These are phyloP conservation scores for Diversispora eburnea DNA, from an alignment of 192 early-diverging fungal genomes.

Conservation along the genomic window DNA sequence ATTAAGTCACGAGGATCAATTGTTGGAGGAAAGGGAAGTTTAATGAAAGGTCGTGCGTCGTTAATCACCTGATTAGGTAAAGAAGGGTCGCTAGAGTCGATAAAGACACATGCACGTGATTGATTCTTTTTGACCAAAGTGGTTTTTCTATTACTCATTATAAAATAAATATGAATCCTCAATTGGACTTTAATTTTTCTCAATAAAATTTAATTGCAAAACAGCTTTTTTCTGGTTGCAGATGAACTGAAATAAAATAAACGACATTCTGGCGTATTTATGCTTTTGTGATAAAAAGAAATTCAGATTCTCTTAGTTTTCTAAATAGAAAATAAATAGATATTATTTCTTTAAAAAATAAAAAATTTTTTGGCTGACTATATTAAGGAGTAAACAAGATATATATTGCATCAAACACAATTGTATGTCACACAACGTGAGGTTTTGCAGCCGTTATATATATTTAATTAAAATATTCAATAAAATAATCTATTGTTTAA, in stretches of 20 bases:
- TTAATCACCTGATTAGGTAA: not conserved
- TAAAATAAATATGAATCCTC: not conserved
- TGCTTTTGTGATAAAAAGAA: not conserved
- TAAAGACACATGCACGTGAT: not conserved
- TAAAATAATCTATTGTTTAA: too few species aligned
- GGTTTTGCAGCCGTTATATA: too few species aligned
- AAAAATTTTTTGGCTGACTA: not conserved
- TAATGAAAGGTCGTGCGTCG: not conserved
- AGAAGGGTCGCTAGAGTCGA: not conserved
- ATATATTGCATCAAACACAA: too few species aligned
- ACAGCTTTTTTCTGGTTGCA: not conserved
- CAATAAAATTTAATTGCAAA: not conserved
- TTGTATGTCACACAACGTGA: too few species aligned
- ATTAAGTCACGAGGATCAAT: not conserved
- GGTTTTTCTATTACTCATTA: not conserved
- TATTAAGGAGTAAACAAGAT: too few species aligned
- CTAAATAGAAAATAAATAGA: not conserved
- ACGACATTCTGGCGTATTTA: not conserved
- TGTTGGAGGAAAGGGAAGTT: not conserved
- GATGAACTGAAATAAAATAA: not conserved
- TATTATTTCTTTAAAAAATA: not conserved
- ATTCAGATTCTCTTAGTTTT: not conserved
- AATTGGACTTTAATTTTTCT: not conserved
- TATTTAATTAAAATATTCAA: too few species aligned
- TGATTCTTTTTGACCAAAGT: not conserved